Evolutionary conservation across 2,329 filamentous ascomycete species (phyloP), one percentile per base, ranked within the genome.

Genomic region (Fusarium ramigenum): DNA sequence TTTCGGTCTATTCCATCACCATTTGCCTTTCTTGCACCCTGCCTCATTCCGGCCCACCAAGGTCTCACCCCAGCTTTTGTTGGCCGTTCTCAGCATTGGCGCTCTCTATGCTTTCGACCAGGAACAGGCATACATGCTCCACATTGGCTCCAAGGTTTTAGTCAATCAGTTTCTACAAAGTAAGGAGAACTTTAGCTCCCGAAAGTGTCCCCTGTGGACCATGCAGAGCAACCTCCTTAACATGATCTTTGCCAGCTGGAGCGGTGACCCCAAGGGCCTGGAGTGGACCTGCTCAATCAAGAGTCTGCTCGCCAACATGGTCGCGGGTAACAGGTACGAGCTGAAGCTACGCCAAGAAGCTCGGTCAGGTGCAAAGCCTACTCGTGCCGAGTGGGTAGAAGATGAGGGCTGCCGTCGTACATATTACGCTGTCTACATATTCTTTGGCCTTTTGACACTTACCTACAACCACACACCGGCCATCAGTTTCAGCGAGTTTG

Each of bases 201-300:
- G 96, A 77, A 98, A 98, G 82, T 98, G 96, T 79, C 96, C 96
- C 8, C 84, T 99, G 19, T 98, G 96, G 96, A 96, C 96, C 53
- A 98, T 98, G 94, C 96, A 99, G 82, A 94, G 94, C 81, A 97
- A 95, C 7, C 86, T 99, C 60, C 87, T 99, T 66, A 99, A 99
- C 87, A 98, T 98, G 96, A 92, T 98, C 75, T 98, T 99, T 82
- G 95, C 96, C 62, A 98, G 95, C 86, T 99, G 96, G 96, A 98
- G 96, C 82, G 96, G 96, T 78, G 96, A 98, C 79, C 93, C 96
- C 40, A 98, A 98, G 84, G 96, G 96, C 42, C 88, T 99, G 6
- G 96, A 99, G 83, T 99, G 96, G 96, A 95, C 96, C 40, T 98
- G 96, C 83, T 98, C 96, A 4, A 98, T 99, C 84, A 98, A 98